Percentiles rank a stretch among this genome's conserved stretches.
These are phyloP conservation scores for Xylaria castorea DNA, from an alignment of 495 filamentous ascomycete species.

Conservation along the genomic window DNA sequence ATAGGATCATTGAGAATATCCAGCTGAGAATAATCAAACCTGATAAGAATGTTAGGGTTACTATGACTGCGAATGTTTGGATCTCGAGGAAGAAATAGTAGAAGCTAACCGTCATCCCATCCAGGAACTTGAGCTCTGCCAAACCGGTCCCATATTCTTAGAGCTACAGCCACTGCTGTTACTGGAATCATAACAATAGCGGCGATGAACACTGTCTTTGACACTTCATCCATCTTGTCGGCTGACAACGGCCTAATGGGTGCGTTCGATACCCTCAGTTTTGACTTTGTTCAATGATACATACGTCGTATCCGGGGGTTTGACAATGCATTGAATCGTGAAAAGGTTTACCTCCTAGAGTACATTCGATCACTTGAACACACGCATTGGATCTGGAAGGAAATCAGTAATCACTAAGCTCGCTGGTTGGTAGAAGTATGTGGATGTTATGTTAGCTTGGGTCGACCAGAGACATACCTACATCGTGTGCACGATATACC, in stretches of 20 bases:
- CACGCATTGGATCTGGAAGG: not conserved
- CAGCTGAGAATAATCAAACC: not conserved
- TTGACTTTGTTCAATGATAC: not conserved
- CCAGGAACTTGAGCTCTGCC: constrained; percentile 30
- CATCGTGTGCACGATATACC: not conserved
- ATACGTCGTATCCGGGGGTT: not conserved
- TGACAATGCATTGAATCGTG: not conserved
- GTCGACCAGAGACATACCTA: not conserved
- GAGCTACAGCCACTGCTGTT: constrained; percentile 29
- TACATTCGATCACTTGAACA: not conserved
- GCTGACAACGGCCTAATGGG: not conserved
- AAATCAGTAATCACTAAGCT: not conserved
- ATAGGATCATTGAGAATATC: not conserved
- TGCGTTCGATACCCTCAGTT: not conserved
- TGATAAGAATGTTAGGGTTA: not conserved
- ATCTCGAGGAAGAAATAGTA: not conserved
- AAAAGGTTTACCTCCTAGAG: not conserved
- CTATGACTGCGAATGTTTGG: not conserved
- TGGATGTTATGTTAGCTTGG: not conserved
- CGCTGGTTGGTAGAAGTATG: not conserved
- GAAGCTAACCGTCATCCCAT: constrained; percentile 33
- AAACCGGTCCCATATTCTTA: constrained; percentile 31
- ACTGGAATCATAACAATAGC: constrained; percentile 16
- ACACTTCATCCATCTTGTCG: not conserved
- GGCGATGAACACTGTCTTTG: not conserved